Evolutionary conservation across 208 protist species (phyloP), one percentile per base, ranked within the genome.

Genomic region (Leptomonas pyrrhocoris): DNA sequence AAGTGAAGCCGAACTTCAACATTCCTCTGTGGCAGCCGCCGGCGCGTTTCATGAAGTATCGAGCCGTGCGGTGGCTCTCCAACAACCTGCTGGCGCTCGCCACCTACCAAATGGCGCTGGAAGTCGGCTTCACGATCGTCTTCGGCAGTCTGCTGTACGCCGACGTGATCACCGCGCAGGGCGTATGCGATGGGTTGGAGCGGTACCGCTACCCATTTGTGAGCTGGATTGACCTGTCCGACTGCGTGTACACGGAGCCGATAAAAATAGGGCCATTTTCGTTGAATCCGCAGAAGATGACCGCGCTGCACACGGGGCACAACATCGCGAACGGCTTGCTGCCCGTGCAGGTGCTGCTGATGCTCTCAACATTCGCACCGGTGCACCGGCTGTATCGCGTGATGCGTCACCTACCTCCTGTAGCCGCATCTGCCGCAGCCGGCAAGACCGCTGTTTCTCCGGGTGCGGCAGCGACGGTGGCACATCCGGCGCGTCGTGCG

Each of bases 101-200:
- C 19, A 83, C 77, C 21, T 90, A 88, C 49, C 88, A 94, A 67
- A 79, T 94, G n/a, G 45, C 73, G 19, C 68, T 94, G 27, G 83
- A 94, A 75, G 65, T 68, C 1, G 78, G 64, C 36, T 77, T 77
- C 48, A 90, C 88, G 9, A 65, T 68, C 0, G 53, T 77, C 15
- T 86, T 85, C 53, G 80, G 79, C 1, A 69, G 71, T 34, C 40
- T 90, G 31, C 65, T 94, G 4, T 78, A 81, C 34, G 30, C 54
- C 4, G 68, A 64, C 0, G 40, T 19, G 3, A 59, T 78, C 40
- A 90, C 81, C 1, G 59, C 73, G 12, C 66, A 74, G 12, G 77
- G 71, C 21, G 79, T 91, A n/a, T 40, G 57, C 16, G 42, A 74
- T 34, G 19, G 19, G 43, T 65, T 94, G 3, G 27, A 60, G n/a